Evolutionary conservation across 257 asterid genomes (phyloP).

Genomic region (Primulina huaijiensis): DNA sequence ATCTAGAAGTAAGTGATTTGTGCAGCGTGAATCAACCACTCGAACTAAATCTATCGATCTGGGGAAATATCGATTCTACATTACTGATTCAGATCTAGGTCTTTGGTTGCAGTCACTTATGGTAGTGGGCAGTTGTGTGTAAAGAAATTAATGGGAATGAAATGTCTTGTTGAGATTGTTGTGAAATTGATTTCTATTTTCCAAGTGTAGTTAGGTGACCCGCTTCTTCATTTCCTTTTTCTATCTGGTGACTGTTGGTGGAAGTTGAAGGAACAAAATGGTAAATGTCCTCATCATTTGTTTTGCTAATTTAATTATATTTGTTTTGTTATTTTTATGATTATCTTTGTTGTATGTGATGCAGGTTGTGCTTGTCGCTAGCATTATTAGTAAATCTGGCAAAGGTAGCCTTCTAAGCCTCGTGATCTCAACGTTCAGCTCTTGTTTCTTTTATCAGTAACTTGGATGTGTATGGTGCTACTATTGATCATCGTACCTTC

Average conservation of each 20-base stretch:
- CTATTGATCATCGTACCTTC: neutral
- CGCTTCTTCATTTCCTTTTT: neutral
- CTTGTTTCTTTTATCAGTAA: neutral
- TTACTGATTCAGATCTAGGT: conserved; percentile 25
- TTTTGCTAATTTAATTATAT: neutral
- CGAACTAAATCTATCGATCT: neutral
- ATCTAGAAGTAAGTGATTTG: neutral
- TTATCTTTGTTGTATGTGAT: conserved; percentile 16
- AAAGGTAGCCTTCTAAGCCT: conserved; percentile 52
- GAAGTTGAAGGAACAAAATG: conserved; percentile 41
- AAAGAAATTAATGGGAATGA: conserved; percentile 3
- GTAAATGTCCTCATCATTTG: conserved; percentile 23
- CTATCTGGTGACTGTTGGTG: conserved; percentile 20
- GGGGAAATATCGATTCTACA: neutral
- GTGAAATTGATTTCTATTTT: conserved; percentile 22
- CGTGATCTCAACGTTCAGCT: neutral
- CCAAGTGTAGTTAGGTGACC: conserved; percentile 22
- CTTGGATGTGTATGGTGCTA: conserved; percentile 2
- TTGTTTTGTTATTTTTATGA: conserved; percentile 3
- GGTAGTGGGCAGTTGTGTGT: neutral
- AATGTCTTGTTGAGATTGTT: neutral
- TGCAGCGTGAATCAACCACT: neutral
- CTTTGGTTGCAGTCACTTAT: neutral
- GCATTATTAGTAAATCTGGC: conserved; percentile 81
- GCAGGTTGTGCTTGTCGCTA: conserved; percentile 95